Conservation (phyloP, 73 alveolate species). For the Effrenium voratum region DNA sequence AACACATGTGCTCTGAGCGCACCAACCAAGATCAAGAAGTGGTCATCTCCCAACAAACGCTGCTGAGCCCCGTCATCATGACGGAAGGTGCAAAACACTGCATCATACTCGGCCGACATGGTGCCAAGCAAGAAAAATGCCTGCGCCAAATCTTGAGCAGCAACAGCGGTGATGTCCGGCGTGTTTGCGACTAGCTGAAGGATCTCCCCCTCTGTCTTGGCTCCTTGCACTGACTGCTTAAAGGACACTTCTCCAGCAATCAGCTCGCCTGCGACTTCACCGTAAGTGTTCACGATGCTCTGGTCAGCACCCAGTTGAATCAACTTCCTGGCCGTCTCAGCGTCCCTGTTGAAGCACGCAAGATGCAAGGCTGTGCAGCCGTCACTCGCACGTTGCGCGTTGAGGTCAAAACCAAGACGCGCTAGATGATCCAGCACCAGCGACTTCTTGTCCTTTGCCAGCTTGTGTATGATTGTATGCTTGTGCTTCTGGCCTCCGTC, state of each 20-base stretch:
- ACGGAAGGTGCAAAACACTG: not conserved
- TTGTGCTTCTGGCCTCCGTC: not conserved
- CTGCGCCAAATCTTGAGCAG: not conserved
- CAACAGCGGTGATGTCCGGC: not conserved
- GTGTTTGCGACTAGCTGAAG: not conserved
- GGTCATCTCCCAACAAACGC: not conserved
- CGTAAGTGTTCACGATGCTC: not conserved
- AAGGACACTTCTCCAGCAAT: not conserved
- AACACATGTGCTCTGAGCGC: not conserved
- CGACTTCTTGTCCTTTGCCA: not conserved
- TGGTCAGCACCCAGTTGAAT: not conserved
- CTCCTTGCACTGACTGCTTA: not conserved
- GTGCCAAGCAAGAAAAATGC: not conserved
- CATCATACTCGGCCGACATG: not conserved
- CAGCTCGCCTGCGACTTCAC: not conserved
- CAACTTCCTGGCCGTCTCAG: not conserved
- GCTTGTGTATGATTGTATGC: not conserved
- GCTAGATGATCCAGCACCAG: not conserved
- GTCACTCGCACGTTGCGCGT: constrained; percentile 14
- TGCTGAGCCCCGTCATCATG: not conserved
- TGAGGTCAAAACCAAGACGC: not conserved
- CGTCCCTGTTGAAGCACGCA: not conserved
- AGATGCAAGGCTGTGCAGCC: constrained; percentile 15
- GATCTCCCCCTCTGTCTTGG: not conserved
- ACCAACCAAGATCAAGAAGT: no score